Evolutionary conservation across 768 basidiomycete species (phyloP).

Genomic region (Lactarius pseudohatsudake): DNA sequence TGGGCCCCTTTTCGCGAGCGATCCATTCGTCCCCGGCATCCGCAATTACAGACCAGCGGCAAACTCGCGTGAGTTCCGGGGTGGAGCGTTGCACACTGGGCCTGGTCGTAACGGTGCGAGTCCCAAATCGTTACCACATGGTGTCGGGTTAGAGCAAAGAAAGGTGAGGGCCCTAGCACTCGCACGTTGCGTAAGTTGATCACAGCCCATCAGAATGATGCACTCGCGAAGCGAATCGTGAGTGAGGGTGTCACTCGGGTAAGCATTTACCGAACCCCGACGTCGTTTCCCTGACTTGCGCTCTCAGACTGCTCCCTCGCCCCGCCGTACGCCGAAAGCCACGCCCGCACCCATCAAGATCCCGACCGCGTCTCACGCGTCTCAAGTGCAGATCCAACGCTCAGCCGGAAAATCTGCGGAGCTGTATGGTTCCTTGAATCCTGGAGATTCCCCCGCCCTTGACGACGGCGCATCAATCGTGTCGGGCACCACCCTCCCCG

Average conservation of each 20-base stretch:
- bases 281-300: not conserved
- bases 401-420: slow-evolving; percentile 11
- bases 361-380: slow-evolving; percentile 8
- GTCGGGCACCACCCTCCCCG: slow-evolving; percentile 27
- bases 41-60: not conserved
- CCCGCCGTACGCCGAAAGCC: slow-evolving; percentile 13
- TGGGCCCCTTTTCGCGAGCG: slow-evolving; percentile 22
- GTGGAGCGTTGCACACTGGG: not conserved
- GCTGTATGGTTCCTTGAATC: not conserved
- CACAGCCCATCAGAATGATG: slow-evolving; percentile 6
- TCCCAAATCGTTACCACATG: slow-evolving; percentile 1
- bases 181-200: not conserved
- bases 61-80: not conserved
- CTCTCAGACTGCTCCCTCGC: not conserved
- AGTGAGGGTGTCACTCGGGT: slow-evolving; percentile 1
- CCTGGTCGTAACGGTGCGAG: not conserved
- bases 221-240: not conserved
- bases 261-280: not conserved
- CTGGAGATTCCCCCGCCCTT: slow-evolving; percentile 14
- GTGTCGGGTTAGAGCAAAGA: not conserved
- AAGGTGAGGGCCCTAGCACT: not conserved
- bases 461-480: slow-evolving; percentile 22
- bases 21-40: not conserved
- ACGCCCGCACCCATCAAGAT: slow-evolving; percentile 26
- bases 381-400: slow-evolving; percentile 20